phyloP scores from a whole-genome alignment of 257 asterid genomes.

The Solanum pimpinellifolium region DNA sequence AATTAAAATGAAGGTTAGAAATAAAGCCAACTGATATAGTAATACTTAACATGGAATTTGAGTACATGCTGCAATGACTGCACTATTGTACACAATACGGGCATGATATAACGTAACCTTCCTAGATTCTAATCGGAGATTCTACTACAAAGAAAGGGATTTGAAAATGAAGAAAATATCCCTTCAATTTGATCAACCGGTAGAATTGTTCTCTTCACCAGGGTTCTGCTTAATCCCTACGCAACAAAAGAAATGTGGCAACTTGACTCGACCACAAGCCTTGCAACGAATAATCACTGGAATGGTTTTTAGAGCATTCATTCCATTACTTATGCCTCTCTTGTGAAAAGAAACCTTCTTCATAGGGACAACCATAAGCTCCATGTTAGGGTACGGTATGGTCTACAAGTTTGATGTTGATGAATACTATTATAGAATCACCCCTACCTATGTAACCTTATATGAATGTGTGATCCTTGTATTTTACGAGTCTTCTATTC shows the following conservation, averaged over 20 bases:
- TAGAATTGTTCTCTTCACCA: background rate
- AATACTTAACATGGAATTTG: background rate
- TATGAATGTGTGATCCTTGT: no score
- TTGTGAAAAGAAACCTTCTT: no score
- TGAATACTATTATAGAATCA: no score
- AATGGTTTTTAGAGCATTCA: no score
- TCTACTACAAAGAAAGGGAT: background rate
- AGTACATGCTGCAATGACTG: background rate
- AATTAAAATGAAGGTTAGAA: background rate
- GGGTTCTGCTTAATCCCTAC: conserved; percentile 58
- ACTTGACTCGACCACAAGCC: conserved; percentile 91
- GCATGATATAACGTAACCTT: background rate
- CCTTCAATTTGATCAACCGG: background rate
- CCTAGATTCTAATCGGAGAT: background rate
- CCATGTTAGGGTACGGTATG: no score
- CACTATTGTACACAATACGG: background rate
- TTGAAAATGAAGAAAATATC: background rate
- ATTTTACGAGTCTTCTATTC: no score
- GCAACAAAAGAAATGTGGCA: conserved; percentile 92
- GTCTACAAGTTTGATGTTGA: no score
- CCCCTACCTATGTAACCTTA: no score
- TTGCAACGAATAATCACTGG: conserved; percentile 15
- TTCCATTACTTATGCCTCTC: no score
- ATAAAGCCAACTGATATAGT: background rate
- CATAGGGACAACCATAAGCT: no score